Evolutionary conservation across 1,284 basidiomycete species (phyloP).

Genomic region (Polyporus tsugae): DNA sequence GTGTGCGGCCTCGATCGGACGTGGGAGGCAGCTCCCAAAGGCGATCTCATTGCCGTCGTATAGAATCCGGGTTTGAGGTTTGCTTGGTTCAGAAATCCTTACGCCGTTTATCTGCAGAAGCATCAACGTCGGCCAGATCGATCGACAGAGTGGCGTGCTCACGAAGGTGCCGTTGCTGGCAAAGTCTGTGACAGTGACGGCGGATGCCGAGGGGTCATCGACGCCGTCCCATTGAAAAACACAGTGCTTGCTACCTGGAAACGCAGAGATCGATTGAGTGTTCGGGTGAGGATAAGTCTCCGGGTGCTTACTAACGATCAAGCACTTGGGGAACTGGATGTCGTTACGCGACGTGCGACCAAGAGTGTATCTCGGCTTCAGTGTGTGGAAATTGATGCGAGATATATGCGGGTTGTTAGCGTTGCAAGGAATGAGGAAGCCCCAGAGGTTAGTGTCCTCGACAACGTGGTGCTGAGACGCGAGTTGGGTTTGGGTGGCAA

Average conservation of each 20-base stretch:
- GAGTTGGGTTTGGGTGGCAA: conserved; percentile 9
- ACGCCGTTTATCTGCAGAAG: conserved; percentile 70
- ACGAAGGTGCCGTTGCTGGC: conserved; percentile 91
- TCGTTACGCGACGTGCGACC: conserved; percentile 12
- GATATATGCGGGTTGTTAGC: neutral
- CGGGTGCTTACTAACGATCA: conserved; percentile 15
- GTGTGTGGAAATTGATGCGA: conserved; percentile 15
- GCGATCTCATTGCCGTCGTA: conserved; percentile 84
- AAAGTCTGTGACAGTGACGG: conserved; percentile 71
- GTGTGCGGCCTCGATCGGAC: conserved; percentile 48
- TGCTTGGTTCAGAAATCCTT: conserved; percentile 59
- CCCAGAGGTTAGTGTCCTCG: conserved; percentile 8
- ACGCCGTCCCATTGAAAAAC: conserved; percentile 68
- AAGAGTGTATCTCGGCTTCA: conserved; percentile 9
- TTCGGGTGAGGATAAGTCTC: too few species aligned
- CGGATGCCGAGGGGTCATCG: conserved; percentile 52
- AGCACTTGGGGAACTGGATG: conserved; percentile 4
- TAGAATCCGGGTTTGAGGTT: conserved; percentile 59
- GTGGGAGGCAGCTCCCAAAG: conserved; percentile 66
- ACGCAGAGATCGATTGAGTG: neutral
- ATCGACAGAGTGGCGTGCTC: conserved; percentile 41
- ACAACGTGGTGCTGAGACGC: neutral
- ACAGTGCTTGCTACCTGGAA: conserved; percentile 71
- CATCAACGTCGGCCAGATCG: neutral
- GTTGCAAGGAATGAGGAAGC: conserved; percentile 18